Evolutionary conservation across 805 yeast species (phyloP), one percentile per base, ranked within the genome.

Genomic region (Candida golubevii): DNA sequence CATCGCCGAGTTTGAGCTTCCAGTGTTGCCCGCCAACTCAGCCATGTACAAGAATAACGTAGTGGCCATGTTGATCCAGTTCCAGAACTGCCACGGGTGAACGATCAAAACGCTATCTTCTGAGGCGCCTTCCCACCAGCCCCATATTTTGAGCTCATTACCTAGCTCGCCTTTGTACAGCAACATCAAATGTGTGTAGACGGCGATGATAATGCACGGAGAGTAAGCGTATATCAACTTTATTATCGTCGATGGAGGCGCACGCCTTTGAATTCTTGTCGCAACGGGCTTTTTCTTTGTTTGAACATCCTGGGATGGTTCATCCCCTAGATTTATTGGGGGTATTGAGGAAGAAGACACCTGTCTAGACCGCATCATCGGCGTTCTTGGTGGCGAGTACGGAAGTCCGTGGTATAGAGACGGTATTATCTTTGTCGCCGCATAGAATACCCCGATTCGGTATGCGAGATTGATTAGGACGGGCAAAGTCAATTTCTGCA

Each of bases 51-150:
- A 71, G n/a, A 80, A 69, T 45, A 93, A 67, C 9, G 95, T 85
- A 42, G 84, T 76, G 53, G 84, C 81, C 71, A 91, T 86, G 61
- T 91, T 91, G 46, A 87, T 78, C 98, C 98, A 91, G 57, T 90
- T 88, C 98, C 99, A 91, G 61, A 93, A 86, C 57, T 88, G 89
- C 88, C 95, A 85, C n/a, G 96, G 84, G 60, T 82, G 80, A 26
- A 77, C 74, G 6, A 62, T 55, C 11, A 66, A 53, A 14, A 50
- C 48, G 33, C 61, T 52, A 37, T 63, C 57, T 28, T 58, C 49
- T 28, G 50, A 34, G 8, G 50, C 53, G 33, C 45, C 52, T 26
- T 49, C 53, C 78, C 78, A 73, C 61, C 77, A 69, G 4, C 79
- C 79, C 85, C 85, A 81, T 18, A 82, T 56, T 51, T 74, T 72